Base-by-base conservation (phyloP, 495 filamentous ascomycete genomes). In the Penicillium odoratum region DNA sequence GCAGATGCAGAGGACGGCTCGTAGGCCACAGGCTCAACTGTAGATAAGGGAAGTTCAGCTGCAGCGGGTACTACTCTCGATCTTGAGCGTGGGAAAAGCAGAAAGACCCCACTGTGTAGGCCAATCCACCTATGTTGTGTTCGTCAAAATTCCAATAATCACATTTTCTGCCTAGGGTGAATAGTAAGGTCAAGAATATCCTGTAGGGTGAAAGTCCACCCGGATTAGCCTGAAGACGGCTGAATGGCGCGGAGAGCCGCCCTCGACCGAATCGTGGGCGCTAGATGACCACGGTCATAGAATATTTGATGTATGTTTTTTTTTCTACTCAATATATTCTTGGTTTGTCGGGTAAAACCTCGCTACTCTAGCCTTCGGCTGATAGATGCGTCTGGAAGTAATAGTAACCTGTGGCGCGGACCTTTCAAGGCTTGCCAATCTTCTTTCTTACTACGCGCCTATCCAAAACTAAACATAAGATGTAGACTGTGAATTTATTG, bases 241-340 rank as follows among this genome's bases (percentile, higher is more conserved):
- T 40, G 18, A 45, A 45, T 45, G 21, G 18, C 18, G 43, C 43
- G 15, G 43, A 8, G 43, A 45, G 43, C 43, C 55, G 55, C 47
- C 47, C 28, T 50, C 11, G 47, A 46, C 55, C 34, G 28, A 57
- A 10, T 34, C 44, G 26, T 57, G 47, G 55, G 55, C 47, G 55
- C 55, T 50, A 57, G 55, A 34, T 57, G 55, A 43, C 46, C 55
- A 57, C 47, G 0, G 3, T 31, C 53, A 31, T 56, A 56, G 1
- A 56, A 28, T 49, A 18, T 4, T 18, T 56, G 44, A 40, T 56
- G 44, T 56, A 56, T 45, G 43, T 45, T 34, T 4, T 34, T 34
- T 34, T 8, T 4, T 8, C 7, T 9, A 34, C 3, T 34, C 11
- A 1, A 4, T 34, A 8, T 31, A 31, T 31, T 4, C 31, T 34